Evolutionary conservation across 179 eudicot species (phyloP).

Genomic region (Heliamphora ciliata): DNA sequence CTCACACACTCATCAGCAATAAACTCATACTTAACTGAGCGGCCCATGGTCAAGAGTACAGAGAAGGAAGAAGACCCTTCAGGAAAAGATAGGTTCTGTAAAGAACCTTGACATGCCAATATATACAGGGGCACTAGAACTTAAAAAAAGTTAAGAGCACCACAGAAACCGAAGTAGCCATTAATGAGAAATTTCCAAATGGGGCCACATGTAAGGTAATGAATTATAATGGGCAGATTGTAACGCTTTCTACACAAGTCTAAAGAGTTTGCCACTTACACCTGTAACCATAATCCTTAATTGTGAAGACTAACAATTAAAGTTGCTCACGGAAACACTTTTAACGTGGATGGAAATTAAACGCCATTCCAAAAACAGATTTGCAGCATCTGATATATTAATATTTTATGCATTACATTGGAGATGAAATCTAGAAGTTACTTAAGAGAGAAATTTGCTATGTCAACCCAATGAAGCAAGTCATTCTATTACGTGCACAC

Average conservation of each 20-base stretch:
- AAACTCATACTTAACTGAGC: slow-evolving; percentile 39
- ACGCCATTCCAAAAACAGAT: not conserved
- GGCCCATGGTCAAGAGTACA: slow-evolving; percentile 28
- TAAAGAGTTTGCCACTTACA: not conserved
- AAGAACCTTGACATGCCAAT: not conserved
- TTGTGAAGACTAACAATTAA: not conserved
- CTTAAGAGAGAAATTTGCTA: no score
- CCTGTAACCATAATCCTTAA: not conserved
- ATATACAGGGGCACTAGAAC: not conserved
- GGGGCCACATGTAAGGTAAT: not conserved
- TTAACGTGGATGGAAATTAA: not conserved
- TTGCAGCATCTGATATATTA: not conserved
- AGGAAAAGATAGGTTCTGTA: not conserved
- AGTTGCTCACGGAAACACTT: not conserved
- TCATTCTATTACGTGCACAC: no score
- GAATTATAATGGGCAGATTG: not conserved
- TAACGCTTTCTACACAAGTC: not conserved
- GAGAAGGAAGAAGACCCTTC: slow-evolving; percentile 6
- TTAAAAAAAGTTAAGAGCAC: not conserved
- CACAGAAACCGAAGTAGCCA: slow-evolving; percentile 4
- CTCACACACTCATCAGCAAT: slow-evolving; percentile 40
- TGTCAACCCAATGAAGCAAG: no score
- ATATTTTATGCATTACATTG: not conserved
- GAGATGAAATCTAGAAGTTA: no score
- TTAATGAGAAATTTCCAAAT: slow-evolving; percentile 8